Conservation (phyloP, 2,329 filamentous ascomycete genomes). For the Penicillium frequentans region DNA sequence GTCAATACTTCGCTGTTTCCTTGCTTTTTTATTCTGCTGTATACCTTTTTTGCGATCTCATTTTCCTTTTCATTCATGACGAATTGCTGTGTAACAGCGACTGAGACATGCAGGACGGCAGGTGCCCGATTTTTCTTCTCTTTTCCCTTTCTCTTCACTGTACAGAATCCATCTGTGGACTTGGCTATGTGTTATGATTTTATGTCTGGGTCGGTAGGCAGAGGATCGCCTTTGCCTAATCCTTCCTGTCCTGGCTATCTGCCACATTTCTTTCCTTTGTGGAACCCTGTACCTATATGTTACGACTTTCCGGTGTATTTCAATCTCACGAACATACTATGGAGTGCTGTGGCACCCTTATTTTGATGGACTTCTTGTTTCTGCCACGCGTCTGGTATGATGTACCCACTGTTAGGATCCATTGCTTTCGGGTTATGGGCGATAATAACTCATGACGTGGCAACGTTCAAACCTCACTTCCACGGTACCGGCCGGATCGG, state of each 20-base stretch:
- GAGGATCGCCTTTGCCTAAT: not conserved
- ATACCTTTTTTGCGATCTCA: conserved; percentile 19
- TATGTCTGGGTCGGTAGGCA: not conserved
- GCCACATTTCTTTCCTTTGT: not conserved
- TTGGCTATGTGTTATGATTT: not conserved
- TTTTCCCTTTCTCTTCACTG: not conserved
- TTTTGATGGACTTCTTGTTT: not conserved
- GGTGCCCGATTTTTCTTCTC: not conserved
- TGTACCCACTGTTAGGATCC: not conserved
- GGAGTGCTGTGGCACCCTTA: not conserved
- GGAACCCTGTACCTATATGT: not conserved
- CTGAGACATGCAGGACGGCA: not conserved
- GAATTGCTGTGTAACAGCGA: not conserved
- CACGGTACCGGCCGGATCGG: too few species aligned
- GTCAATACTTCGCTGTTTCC: not conserved
- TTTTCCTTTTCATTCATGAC: not conserved
- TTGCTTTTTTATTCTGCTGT: conserved; percentile 14
- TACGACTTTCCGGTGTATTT: not conserved
- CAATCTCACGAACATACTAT: not conserved
- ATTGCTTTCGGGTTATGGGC: not conserved
- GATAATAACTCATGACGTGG: not conserved
- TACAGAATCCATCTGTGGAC: not conserved
- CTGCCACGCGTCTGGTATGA: not conserved
- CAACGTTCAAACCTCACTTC: not conserved
- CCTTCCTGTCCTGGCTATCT: not conserved